These are phyloP conservation scores for Pyronema domesticum DNA, from an alignment of 495 filamentous ascomycete genomes.

Conservation along the genomic window DNA sequence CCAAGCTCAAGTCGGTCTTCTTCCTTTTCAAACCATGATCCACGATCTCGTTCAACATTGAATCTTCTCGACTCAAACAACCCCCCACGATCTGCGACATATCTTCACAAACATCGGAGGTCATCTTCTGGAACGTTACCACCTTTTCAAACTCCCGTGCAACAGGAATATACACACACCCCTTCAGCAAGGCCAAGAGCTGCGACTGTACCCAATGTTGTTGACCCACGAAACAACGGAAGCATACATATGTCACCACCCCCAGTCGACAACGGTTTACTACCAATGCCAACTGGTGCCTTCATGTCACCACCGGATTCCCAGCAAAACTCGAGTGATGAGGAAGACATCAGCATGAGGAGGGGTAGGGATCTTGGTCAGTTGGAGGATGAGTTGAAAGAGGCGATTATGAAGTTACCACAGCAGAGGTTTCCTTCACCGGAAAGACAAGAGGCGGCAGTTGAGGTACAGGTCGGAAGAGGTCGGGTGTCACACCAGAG, in stretches of 20 bases:
- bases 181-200: slow-evolving; percentile 30
- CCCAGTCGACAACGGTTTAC: slow-evolving; percentile 44
- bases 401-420: slow-evolving; percentile 63
- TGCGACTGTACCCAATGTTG: slow-evolving; percentile 16
- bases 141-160: slow-evolving; percentile 24
- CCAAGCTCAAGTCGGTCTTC: slow-evolving; percentile 30
- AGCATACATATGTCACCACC: slow-evolving; percentile 64
- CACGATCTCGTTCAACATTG: slow-evolving; percentile 41
- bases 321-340: slow-evolving; percentile 57
- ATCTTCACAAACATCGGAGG: slow-evolving; percentile 49
- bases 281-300: slow-evolving; percentile 55
- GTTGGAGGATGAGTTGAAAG: slow-evolving; percentile 58
- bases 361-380: slow-evolving; percentile 39
- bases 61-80: slow-evolving; percentile 27
- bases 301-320: slow-evolving; percentile 83
- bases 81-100: slow-evolving; percentile 31
- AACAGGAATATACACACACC: slow-evolving; percentile 28
- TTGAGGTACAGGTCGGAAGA: neutral
- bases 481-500: neutral
- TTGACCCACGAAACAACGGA: slow-evolving; percentile 26
- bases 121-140: slow-evolving; percentile 19
- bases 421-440: slow-evolving; percentile 45
- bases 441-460: slow-evolving; percentile 1
- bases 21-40: slow-evolving; percentile 24
- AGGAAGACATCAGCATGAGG: slow-evolving; percentile 42